These are phyloP conservation scores for Phalaenopsis aphrodite DNA, from an alignment of 106 monocot species.

Conservation along the genomic window DNA sequence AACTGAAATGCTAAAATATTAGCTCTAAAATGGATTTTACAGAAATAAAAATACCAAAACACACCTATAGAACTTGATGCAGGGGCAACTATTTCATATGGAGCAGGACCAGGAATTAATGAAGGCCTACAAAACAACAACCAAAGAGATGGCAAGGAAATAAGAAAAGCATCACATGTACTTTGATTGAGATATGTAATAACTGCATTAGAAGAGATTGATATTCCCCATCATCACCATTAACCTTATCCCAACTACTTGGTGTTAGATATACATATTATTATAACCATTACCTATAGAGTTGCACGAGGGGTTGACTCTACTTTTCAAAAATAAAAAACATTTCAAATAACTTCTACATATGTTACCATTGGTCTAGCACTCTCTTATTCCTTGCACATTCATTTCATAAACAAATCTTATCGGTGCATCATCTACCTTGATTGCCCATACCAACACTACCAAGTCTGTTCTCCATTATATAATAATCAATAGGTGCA, in stretches of 20 bases:
- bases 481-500: background rate
- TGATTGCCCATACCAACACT: background rate
- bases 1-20: background rate
- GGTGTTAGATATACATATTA: background rate
- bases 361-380: background rate
- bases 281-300: background rate
- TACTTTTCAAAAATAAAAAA: background rate
- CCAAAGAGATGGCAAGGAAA: background rate
- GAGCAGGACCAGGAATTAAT: slow-evolving; percentile 88
- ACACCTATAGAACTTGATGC: slow-evolving; percentile 80
- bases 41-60: slow-evolving; percentile 2
- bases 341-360: background rate
- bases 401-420: background rate
- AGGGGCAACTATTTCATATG: slow-evolving; percentile 86
- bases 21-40: background rate
- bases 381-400: background rate
- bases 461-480: background rate
- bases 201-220: background rate
- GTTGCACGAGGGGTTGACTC: background rate
- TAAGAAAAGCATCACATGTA: background rate
- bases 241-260: background rate
- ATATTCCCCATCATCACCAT: background rate
- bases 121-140: slow-evolving; percentile 61
- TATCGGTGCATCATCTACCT: background rate
- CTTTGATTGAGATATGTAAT: background rate